Conservation (phyloP, 371 early-diverging fungal species). For the Rhizopus delemar region DNA sequence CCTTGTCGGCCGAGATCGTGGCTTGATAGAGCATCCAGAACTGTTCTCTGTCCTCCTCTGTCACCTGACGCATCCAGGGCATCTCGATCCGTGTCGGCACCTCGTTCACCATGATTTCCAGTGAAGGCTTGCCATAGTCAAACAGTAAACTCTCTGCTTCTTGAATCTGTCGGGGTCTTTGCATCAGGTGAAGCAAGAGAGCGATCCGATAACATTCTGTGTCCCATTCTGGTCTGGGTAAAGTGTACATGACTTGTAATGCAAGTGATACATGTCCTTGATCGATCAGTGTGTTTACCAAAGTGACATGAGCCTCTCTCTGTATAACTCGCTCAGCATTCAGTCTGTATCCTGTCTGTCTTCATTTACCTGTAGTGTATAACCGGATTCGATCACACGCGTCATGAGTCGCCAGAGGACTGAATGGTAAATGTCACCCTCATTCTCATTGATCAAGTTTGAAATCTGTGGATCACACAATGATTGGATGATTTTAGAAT, state of each 20-base stretch:
- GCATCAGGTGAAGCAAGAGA: constrained; percentile 39
- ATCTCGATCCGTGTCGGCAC: constrained; percentile 35
- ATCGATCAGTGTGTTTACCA: constrained; percentile 30
- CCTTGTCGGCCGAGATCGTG: constrained; percentile 20
- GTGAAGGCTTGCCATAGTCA: constrained; percentile 41
- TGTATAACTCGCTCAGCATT: constrained; percentile 6
- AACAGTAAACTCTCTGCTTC: constrained; percentile 36
- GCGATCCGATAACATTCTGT: constrained; percentile 36
- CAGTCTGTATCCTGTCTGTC: background rate
- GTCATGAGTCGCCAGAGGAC: constrained; percentile 42
- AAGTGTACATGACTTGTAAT: constrained; percentile 40
- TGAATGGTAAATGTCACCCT: constrained; percentile 24
- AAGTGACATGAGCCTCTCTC: constrained; percentile 30
- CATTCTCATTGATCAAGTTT: constrained; percentile 22
- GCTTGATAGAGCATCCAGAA: constrained; percentile 45
- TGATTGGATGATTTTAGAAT: constrained; percentile 36
- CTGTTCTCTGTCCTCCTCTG: constrained; percentile 33
- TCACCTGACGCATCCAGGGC: constrained; percentile 36
- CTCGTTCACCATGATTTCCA: constrained; percentile 34
- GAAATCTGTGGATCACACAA: constrained; percentile 34
- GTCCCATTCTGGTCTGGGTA: constrained; percentile 41
- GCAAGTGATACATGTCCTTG: constrained; percentile 22
- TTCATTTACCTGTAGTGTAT: constrained; percentile 32
- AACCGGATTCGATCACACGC: constrained; percentile 45
- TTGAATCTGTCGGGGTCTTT: constrained; percentile 33